These are phyloP conservation scores for Basidiobolus meristosporus DNA, from an alignment of 371 early-diverging fungal species.

Conservation along the genomic window DNA sequence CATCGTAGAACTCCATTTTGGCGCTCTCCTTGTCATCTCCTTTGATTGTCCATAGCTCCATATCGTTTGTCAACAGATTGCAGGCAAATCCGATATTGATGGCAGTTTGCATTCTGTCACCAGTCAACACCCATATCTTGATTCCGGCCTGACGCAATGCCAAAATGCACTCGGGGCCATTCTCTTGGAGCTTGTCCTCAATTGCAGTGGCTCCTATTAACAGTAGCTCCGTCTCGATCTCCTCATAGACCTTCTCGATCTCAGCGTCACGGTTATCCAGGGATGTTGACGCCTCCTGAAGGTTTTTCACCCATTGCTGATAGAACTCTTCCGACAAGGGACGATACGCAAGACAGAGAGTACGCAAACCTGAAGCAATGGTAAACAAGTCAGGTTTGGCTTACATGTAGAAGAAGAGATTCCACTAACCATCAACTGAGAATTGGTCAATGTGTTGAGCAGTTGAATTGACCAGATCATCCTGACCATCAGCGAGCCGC, in stretches of 20 bases:
- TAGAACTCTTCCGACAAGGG: slow-evolving; percentile 40
- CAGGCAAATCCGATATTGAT: slow-evolving; percentile 90
- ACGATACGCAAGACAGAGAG: slow-evolving; percentile 70
- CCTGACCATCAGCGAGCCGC: slow-evolving; percentile 27
- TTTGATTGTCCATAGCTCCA: slow-evolving; percentile 51
- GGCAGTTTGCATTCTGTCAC: slow-evolving; percentile 98
- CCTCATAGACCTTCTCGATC: slow-evolving; percentile 46
- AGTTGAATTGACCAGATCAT: slow-evolving; percentile 23
- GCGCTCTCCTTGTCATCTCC: slow-evolving; percentile 16
- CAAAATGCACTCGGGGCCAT: slow-evolving; percentile 83
- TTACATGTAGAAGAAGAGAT: neutral
- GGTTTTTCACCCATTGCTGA: slow-evolving; percentile 38
- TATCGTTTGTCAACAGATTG: slow-evolving; percentile 51
- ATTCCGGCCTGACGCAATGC: slow-evolving; percentile 78
- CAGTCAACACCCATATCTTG: slow-evolving; percentile 98
- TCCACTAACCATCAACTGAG: slow-evolving; percentile 33
- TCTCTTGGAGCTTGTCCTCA: slow-evolving; percentile 95
- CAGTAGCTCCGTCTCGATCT: slow-evolving; percentile 58
- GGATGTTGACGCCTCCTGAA: slow-evolving; percentile 43
- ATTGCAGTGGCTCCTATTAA: slow-evolving; percentile 93
- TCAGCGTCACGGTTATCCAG: slow-evolving; percentile 55
- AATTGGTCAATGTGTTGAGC: slow-evolving; percentile 45
- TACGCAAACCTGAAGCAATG: slow-evolving; percentile 47
- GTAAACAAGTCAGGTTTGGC: neutral
- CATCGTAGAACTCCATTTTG: slow-evolving; percentile 19